Conservation (phyloP, 495 filamentous ascomycete species). For the Xeromyces bisporus region DNA sequence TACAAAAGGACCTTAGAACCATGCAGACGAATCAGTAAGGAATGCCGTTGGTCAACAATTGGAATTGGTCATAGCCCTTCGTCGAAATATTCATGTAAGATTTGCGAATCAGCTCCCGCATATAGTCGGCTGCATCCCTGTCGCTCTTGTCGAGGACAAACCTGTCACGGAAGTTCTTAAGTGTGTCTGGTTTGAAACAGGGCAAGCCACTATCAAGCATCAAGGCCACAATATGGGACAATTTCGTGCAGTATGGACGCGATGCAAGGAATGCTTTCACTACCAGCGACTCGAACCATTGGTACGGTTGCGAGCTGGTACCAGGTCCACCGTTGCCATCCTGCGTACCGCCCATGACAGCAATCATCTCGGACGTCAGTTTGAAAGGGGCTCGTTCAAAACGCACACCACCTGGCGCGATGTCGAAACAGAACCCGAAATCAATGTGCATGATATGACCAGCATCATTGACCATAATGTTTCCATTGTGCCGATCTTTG, state of each 20-base stretch:
- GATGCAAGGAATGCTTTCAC: conserved; percentile 90
- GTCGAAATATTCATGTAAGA: conserved; percentile 80
- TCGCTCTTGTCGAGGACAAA: conserved; percentile 91
- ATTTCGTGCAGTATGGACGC: conserved; percentile 69
- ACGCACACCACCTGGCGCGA: conserved; percentile 86
- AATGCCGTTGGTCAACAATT: conserved; percentile 93
- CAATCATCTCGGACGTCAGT: conserved; percentile 89
- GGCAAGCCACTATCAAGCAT: conserved; percentile 96
- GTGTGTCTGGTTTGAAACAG: conserved; percentile 94
- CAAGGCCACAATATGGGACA: conserved; percentile 72
- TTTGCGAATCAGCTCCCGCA: conserved; percentile 72
- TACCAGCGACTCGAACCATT: conserved; percentile 90
- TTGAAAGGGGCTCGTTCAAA: conserved; percentile 99
- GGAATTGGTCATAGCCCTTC: conserved; percentile 90
- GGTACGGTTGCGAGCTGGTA: conserved; percentile 70
- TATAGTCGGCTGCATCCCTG: conserved; percentile 86
- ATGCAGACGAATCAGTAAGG: conserved; percentile 58
- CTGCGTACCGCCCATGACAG: conserved; percentile 79
- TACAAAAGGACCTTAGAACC: too few relatives aligned
- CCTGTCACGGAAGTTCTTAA: conserved; percentile 79
- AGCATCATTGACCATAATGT: conserved; percentile 96
- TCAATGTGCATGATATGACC: conserved; percentile 98
- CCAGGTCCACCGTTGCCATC: conserved; percentile 23
- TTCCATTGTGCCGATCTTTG: conserved; percentile 98
- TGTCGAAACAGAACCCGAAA: conserved; percentile 99